Conservation (phyloP, 371 early-diverging fungal genomes). For the Mortierella sp. region DNA sequence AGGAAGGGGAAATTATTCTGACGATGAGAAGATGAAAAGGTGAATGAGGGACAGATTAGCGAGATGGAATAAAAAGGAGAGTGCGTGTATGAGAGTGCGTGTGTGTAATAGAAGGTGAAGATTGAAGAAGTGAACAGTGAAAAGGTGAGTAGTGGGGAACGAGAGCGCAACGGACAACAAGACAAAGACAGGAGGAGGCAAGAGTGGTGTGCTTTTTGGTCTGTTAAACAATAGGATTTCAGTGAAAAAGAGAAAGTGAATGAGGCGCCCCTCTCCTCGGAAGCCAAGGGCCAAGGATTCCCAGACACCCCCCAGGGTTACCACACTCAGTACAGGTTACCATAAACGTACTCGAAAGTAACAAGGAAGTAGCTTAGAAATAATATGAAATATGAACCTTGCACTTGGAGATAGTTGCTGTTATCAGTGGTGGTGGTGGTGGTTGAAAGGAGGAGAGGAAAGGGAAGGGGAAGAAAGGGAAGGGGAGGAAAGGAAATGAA, state of each 20-base stretch:
- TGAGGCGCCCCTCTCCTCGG: not conserved
- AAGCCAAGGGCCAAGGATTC: no score
- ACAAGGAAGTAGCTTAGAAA: no score
- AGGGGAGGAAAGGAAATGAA: conserved; percentile 5
- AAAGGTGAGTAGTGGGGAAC: not conserved
- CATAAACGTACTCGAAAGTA: no score
- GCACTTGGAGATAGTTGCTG: no score
- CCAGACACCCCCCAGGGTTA: no score
- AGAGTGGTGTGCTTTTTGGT: not conserved
- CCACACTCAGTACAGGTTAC: no score
- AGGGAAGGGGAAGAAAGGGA: not conserved
- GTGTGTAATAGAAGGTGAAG: not conserved
- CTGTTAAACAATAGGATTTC: not conserved
- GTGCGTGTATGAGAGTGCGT: no score
- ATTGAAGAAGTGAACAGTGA: not conserved
- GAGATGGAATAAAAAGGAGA: not conserved
- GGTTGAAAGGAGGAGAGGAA: not conserved
- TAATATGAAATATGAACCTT: no score
- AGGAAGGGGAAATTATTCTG: not conserved
- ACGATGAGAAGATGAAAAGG: not conserved
- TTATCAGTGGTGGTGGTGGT: no score
- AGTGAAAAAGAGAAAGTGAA: not conserved
- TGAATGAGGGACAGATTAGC: not conserved
- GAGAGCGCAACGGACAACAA: no score
- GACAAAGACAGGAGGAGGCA: not conserved